Conservation (phyloP, 257 asterid species). For the Jacaranda copaia region DNA sequence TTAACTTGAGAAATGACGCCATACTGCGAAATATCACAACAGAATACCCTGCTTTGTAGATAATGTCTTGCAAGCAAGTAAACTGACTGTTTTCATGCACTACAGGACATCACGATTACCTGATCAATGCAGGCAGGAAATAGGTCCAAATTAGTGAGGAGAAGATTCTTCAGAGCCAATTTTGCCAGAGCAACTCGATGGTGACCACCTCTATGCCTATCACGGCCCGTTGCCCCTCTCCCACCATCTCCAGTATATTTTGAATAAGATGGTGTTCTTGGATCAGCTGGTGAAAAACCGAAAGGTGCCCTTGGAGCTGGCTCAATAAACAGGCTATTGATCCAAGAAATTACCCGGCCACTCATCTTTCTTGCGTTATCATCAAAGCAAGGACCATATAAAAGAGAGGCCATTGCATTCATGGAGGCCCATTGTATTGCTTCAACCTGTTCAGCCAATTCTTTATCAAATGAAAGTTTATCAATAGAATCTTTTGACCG, state of each 20-base stretch:
- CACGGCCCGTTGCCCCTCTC: slow-evolving; percentile 84
- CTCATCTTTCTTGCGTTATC: slow-evolving; percentile 99
- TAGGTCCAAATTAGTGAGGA: slow-evolving; percentile 94
- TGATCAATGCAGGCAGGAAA: slow-evolving; percentile 99
- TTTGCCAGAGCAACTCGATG: slow-evolving; percentile 92
- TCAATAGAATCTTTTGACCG: slow-evolving; percentile 96
- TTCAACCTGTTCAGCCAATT: slow-evolving; percentile 93
- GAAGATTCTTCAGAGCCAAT: slow-evolving; percentile 91
- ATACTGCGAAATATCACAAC: slow-evolving; percentile 26
- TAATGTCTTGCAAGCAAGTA: slow-evolving; percentile 25
- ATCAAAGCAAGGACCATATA: slow-evolving; percentile 98
- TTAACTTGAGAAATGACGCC: slow-evolving; percentile 7
- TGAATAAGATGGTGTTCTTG: slow-evolving; percentile 94
- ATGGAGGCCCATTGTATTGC: slow-evolving; percentile 99
- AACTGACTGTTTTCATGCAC: slow-evolving; percentile 2
- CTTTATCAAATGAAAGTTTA: slow-evolving; percentile 94
- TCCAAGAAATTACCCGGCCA: slow-evolving; percentile 98
- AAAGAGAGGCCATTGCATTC: slow-evolving; percentile 99
- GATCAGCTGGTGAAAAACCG: slow-evolving; percentile 99
- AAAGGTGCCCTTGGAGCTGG: slow-evolving; percentile 98
- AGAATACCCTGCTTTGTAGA: slow-evolving; percentile 8
- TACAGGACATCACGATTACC: slow-evolving; percentile 54
- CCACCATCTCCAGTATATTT: slow-evolving; percentile 85
- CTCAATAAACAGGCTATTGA: slow-evolving; percentile 95
- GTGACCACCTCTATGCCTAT: slow-evolving; percentile 97